A percentile compares a stretch with the other conserved stretches of the same genome.
These are phyloP conservation scores for Coemansia sp. DNA, from an alignment of 192 early-diverging fungal species.

Conservation along the genomic window DNA sequence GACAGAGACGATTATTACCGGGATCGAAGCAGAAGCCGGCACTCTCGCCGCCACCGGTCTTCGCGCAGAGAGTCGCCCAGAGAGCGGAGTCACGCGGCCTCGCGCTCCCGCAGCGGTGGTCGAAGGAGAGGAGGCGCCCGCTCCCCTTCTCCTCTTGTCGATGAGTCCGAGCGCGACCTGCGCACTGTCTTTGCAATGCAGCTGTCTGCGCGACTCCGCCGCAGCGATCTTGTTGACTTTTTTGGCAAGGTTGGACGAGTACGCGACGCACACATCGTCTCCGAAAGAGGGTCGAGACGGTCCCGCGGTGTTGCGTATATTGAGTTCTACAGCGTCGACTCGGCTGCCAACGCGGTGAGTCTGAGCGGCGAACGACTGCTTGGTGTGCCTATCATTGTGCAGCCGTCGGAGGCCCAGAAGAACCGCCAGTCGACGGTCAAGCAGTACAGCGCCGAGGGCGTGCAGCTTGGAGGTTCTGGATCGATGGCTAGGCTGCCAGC, in stretches of 20 bases:
- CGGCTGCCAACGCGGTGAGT: slow-evolving; percentile 80
- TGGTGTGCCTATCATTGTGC: slow-evolving; percentile 91
- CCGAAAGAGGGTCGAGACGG: slow-evolving; percentile 78
- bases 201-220: slow-evolving; percentile 75
- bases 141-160: slow-evolving; percentile 69
- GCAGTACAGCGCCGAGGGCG: slow-evolving; percentile 31
- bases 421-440: slow-evolving; percentile 69
- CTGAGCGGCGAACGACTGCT: slow-evolving; percentile 85
- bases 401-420: slow-evolving; percentile 91
- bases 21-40: slow-evolving; percentile 10
- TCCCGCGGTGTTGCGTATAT: slow-evolving; percentile 96
- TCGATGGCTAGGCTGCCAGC: neutral
- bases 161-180: slow-evolving; percentile 78
- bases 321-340: slow-evolving; percentile 87
- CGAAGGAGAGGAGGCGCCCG: neutral
- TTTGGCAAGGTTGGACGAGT: slow-evolving; percentile 81
- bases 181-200: slow-evolving; percentile 97
- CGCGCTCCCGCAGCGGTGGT: slow-evolving; percentile 20
- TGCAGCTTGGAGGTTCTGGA: slow-evolving; percentile 9
- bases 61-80: slow-evolving; percentile 17
- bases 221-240: slow-evolving; percentile 84
- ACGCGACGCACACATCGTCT: slow-evolving; percentile 82
- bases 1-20: slow-evolving; percentile 18
- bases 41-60: slow-evolving; percentile 4
- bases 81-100: neutral